Conservation (phyloP, 805 yeast species). For the Candida takata region DNA sequence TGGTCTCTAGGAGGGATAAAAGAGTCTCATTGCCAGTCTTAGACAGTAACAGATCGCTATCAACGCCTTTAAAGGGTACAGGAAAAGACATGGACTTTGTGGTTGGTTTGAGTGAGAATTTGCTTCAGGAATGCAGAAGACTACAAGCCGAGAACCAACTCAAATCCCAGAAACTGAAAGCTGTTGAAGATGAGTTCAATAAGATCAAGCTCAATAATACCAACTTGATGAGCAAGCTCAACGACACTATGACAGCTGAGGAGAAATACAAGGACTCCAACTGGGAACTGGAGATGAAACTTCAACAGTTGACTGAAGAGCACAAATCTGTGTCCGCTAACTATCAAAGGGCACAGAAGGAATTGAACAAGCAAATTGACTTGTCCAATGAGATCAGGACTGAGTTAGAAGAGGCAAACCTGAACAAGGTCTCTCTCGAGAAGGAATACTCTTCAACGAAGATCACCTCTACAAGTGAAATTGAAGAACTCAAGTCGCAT, state of each 20-base stretch:
- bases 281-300: constrained; percentile 57
- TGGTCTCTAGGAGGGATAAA: constrained; percentile 21
- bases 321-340: constrained; percentile 34
- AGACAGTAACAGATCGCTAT: constrained; percentile 17
- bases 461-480: constrained; percentile 32
- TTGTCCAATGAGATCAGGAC: constrained; percentile 32
- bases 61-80: constrained; percentile 15
- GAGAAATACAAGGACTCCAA: constrained; percentile 49
- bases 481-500: constrained; percentile 41
- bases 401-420: constrained; percentile 41
- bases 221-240: constrained; percentile 16
- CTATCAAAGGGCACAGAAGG: constrained; percentile 31
- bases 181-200: constrained; percentile 37
- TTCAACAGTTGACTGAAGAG: constrained; percentile 30
- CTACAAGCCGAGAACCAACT: constrained; percentile 56
- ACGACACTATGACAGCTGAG: constrained; percentile 30
- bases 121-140: constrained; percentile 63
- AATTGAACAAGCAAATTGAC: constrained; percentile 34
- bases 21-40: constrained; percentile 22
- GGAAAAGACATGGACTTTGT: constrained; percentile 66
- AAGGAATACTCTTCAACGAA: constrained; percentile 33
- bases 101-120: constrained; percentile 66
- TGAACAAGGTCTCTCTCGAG: constrained; percentile 33
- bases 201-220: constrained; percentile 20
- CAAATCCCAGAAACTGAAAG: constrained; percentile 34